Conservation (phyloP, 2,329 filamentous ascomycete species). For the Mycosphaerella sp. region DNA sequence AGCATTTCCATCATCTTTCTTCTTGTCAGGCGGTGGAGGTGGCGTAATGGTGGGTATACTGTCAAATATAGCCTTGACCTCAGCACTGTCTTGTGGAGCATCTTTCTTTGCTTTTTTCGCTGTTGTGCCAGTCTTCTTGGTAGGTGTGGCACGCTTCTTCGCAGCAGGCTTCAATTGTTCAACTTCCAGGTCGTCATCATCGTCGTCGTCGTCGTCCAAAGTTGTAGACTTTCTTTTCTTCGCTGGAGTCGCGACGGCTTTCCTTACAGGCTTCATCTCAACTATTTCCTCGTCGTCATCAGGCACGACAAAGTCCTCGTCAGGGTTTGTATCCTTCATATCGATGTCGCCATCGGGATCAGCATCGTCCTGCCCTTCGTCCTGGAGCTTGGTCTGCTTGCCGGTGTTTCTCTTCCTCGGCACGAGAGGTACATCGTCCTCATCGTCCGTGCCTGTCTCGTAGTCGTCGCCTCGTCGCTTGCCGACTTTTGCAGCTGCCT, state of each 20-base stretch:
- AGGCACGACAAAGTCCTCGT: constrained; percentile 42
- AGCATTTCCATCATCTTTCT: constrained; percentile 34
- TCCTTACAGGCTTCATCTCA: constrained; percentile 37
- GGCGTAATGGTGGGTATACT: constrained; percentile 76
- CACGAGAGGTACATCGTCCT: constrained; percentile 60
- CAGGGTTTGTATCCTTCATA: constrained; percentile 47
- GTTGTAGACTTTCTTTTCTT: constrained; percentile 56
- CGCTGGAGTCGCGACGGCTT: constrained; percentile 30
- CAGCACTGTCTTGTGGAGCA: constrained; percentile 59
- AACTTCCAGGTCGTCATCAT: constrained; percentile 43
- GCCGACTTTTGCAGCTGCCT: constrained; percentile 60
- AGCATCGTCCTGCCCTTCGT: constrained; percentile 36
- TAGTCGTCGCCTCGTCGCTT: constrained; percentile 59
- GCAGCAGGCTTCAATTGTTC: constrained; percentile 44
- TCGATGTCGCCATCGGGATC: constrained; percentile 44
- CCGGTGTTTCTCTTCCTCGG: constrained; percentile 35
- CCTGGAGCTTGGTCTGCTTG: constrained; percentile 31
- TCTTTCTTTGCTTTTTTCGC: constrained; percentile 58
- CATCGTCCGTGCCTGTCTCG: constrained; percentile 56
- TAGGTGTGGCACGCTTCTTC: constrained; percentile 48
- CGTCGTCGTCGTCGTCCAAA: constrained; percentile 42
- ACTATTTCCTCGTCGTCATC: constrained; percentile 39
- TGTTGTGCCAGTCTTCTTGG: constrained; percentile 47
- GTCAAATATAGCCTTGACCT: constrained; percentile 77
- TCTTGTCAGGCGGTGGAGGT: constrained; percentile 70